A percentile compares a stretch with the other conserved stretches of the same genome.
Evolutionary conservation across 2,329 filamentous ascomycete species (phyloP).

Genomic region (Dactylellina leptospora): DNA sequence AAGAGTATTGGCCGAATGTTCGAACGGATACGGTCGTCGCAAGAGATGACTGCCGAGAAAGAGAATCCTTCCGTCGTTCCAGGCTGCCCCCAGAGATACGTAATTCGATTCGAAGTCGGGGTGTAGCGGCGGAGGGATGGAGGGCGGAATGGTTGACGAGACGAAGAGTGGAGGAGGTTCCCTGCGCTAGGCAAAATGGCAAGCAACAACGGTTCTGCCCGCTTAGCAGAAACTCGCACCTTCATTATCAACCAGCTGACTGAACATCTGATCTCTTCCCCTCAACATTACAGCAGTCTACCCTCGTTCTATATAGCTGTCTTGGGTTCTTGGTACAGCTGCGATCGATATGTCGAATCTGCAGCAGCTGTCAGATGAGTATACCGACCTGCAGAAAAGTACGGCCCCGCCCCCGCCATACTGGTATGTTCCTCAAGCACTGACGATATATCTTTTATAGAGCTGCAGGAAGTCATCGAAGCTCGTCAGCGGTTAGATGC

Average conservation of each 20-base stretch:
- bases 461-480: conserved; percentile 78
- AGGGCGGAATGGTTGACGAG: too few relatives aligned
- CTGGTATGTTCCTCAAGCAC: not conserved
- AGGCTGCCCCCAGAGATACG: conserved; percentile 29
- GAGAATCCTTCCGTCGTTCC: conserved; percentile 25
- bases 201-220: too few relatives aligned
- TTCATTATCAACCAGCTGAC: conserved; percentile 31
- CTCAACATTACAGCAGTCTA: not conserved
- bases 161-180: conserved; percentile 11
- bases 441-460: conserved; percentile 63
- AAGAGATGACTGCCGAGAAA: not conserved
- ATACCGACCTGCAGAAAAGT: conserved; percentile 86
- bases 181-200: conserved; percentile 35
- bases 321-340: not conserved
- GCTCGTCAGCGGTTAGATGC: conserved; percentile 91
- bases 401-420: conserved; percentile 6
- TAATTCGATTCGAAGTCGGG: conserved; percentile 15
- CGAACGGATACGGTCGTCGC: not conserved
- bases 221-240: too few relatives aligned
- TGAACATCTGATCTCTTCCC: not conserved
- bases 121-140: too few relatives aligned
- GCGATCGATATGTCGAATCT: conserved; percentile 71
- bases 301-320: not conserved
- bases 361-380: conserved; percentile 85
- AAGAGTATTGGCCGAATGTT: not conserved